Percentiles rank a stretch among this genome's conserved stretches.
These are phyloP conservation scores for Fusarium graminum DNA, from an alignment of 2,329 filamentous ascomycete genomes.

Conservation along the genomic window DNA sequence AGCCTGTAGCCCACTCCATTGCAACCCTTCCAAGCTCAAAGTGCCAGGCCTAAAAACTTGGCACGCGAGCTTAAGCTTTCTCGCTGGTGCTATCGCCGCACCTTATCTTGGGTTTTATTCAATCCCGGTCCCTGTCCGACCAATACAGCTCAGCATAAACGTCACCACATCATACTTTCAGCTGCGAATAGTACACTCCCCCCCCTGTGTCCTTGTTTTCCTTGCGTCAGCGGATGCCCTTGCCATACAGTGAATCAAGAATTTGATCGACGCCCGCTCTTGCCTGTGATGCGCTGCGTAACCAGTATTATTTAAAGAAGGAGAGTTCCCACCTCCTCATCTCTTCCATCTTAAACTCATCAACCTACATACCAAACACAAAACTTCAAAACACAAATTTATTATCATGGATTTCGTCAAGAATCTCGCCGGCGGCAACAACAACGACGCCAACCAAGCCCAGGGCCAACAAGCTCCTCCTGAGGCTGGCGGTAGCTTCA, in stretches of 20 bases:
- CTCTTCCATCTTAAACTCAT: background rate
- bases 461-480: slow-evolving; percentile 48
- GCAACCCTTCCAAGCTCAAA: background rate
- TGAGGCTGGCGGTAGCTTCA: slow-evolving; percentile 62
- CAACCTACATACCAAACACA: slow-evolving; percentile 1
- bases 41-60: slow-evolving; percentile 20
- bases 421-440: slow-evolving; percentile 59
- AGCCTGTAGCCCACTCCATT: background rate
- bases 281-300: slow-evolving; percentile 4
- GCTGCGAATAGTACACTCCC: slow-evolving; percentile 18
- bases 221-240: slow-evolving; percentile 40
- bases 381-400: background rate
- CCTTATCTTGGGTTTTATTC: slow-evolving; percentile 34
- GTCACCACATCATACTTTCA: slow-evolving; percentile 43
- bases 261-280: slow-evolving; percentile 16
- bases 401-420: slow-evolving; percentile 68
- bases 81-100: slow-evolving; percentile 10
- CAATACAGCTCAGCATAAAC: slow-evolving; percentile 31
- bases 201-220: slow-evolving; percentile 12
- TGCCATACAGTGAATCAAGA: slow-evolving; percentile 25
- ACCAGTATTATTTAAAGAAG: slow-evolving; percentile 25
- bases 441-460: slow-evolving; percentile 45
- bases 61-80: slow-evolving; percentile 23
- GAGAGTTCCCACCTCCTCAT: background rate
- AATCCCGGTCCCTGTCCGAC: slow-evolving; percentile 7